These are phyloP conservation scores for Persicaria maculosa DNA, from an alignment of 148 eudicot genomes.

Conservation along the genomic window DNA sequence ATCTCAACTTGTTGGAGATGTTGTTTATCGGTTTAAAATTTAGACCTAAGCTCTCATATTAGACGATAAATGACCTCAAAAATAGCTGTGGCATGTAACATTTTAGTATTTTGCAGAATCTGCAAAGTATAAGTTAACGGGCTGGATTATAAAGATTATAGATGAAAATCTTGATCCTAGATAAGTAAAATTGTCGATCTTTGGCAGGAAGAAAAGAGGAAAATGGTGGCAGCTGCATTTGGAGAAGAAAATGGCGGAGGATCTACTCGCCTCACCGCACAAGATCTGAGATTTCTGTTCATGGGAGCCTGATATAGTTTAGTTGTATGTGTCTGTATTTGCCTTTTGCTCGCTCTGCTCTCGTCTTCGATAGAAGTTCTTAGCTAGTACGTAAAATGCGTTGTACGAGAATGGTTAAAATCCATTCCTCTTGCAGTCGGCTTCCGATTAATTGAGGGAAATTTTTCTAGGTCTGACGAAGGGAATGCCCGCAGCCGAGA, in stretches of 20 bases:
- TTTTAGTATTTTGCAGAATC: neutral
- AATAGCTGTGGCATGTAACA: neutral
- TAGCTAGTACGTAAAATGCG: neutral
- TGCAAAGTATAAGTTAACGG: no score
- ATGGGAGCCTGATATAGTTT: constrained; percentile 20
- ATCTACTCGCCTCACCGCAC: constrained; percentile 60
- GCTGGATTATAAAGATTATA: neutral
- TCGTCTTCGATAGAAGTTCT: neutral
- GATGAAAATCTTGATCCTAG: neutral
- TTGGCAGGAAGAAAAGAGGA: constrained; percentile 92
- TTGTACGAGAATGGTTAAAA: neutral
- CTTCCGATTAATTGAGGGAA: neutral
- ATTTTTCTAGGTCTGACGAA: constrained; percentile 1
- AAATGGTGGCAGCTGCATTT: constrained; percentile 96
- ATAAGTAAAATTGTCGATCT: neutral
- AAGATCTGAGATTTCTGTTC: constrained; percentile 70
- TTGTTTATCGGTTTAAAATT: neutral
- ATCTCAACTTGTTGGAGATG: neutral
- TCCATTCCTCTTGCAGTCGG: neutral
- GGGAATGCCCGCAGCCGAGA: neutral
- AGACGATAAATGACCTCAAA: neutral
- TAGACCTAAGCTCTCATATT: neutral
- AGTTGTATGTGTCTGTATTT: neutral
- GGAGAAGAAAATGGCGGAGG: constrained; percentile 83
- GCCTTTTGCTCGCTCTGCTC: neutral